Percentiles rank a stretch among this genome's conserved stretches.
Evolutionary conservation across 176 grass and related monocot genomes (phyloP).

Genomic region (Avena atlantica): DNA sequence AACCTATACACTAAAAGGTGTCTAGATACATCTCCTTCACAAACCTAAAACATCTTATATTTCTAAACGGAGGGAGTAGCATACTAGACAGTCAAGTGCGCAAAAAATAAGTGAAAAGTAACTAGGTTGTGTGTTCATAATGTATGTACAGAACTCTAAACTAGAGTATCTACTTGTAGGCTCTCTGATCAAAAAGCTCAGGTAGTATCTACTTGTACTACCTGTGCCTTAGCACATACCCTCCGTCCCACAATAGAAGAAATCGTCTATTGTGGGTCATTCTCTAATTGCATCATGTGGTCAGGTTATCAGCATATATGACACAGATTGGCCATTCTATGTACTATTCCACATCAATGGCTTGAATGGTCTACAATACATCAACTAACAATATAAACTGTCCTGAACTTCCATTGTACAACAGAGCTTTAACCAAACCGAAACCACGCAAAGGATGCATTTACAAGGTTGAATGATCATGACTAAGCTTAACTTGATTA

Average conservation of each 20-base stretch:
- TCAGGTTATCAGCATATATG: not conserved
- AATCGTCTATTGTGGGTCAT: not conserved
- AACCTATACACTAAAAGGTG: too few relatives aligned
- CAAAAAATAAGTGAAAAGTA: not conserved
- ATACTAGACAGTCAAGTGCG: not conserved
- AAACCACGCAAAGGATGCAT: not conserved
- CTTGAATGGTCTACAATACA: constrained; percentile 22
- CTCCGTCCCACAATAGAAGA: too few relatives aligned
- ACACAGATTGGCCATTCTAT: not conserved
- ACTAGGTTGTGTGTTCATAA: not conserved
- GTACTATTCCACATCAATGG: not conserved
- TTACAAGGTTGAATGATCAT: constrained; percentile 21
- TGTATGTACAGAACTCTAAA: not conserved
- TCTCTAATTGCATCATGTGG: not conserved
- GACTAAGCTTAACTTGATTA: constrained; percentile 6
- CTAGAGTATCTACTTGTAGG: not conserved
- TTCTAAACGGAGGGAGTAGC: too few relatives aligned
- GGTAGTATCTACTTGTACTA: too few relatives aligned
- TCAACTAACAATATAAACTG: constrained; percentile 23
- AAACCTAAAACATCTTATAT: too few relatives aligned
- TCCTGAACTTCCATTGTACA: not conserved
- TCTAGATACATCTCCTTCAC: too few relatives aligned
- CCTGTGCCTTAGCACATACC: too few relatives aligned
- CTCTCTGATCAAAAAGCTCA: constrained; percentile 12
- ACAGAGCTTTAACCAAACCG: constrained; percentile 29